Base-by-base conservation (phyloP, 371 early-diverging fungal genomes). In the Mucor plumbeus region DNA sequence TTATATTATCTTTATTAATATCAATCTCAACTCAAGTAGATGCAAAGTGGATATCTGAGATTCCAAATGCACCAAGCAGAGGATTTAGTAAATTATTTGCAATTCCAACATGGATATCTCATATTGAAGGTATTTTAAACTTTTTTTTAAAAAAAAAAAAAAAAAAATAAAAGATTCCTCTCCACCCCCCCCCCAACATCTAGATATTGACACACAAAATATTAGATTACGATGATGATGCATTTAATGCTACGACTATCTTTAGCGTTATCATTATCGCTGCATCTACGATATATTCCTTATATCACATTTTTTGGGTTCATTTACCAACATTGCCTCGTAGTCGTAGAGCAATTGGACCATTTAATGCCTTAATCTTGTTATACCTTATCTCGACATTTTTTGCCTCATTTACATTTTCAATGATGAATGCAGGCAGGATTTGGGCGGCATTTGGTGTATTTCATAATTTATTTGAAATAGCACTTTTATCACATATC, bases 391-490 rank as follows among this genome's bases (percentile, higher is more conserved):
- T 79, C 31, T 77, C 78, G 21, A 84, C 84, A 5, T 67, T 70
- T 57, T 34, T 71, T 34, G 80, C 81, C 3, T 67, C 77, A 57
- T 47, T 75, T 7, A 70, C 73, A 4, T 84, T 81, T 60, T 43
- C 75, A 8, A 34, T 80, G n/a, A 65, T 85, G 59, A 80, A 75
- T 59, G 80, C 77, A 10, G 83, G 85, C 11, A 83, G 80, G 70
- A 72, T 85, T 33, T 85, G 85, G 85, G 76, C 79, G 17, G 71
- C 82, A 0, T 70, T 81, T 47, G 85, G 85, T 10, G 75, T 80
- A 9, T 73, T 80, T 38, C 85, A 85, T 53, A 85, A 85, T 54
- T 60, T 77, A 55, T 73, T 75, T 19, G 85, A 85, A 63, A 72
- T 85, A 44, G 70, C 73, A 1, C 36, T 82, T 15, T 61, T 85